Evolutionary conservation across 257 asterid species (phyloP).

Genomic region (Ajuga chamaepitys): DNA sequence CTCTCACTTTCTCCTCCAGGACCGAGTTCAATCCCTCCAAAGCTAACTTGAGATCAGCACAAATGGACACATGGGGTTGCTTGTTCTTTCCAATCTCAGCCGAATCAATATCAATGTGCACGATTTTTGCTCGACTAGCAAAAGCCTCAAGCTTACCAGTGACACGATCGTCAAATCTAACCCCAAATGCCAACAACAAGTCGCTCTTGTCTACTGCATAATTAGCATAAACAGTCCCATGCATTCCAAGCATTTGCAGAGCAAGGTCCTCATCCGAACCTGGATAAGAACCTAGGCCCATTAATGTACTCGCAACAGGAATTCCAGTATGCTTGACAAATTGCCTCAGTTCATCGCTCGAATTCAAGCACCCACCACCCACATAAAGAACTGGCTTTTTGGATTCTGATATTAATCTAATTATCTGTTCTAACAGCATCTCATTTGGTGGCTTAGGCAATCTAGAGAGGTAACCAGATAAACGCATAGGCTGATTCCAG

Average conservation of each 20-base stretch:
- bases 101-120: constrained; percentile 78
- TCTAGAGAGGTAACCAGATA: constrained; percentile 55
- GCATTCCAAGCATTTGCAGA: constrained; percentile 88
- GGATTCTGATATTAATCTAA: constrained; percentile 56
- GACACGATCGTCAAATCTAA: constrained; percentile 79
- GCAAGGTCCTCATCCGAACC: constrained; percentile 50
- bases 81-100: constrained; percentile 84
- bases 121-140: constrained; percentile 81
- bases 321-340: constrained; percentile 69
- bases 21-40: constrained; percentile 48
- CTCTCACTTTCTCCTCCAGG: constrained; percentile 25
- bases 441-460: constrained; percentile 45
- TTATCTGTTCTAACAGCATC: constrained; percentile 41
- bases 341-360: constrained; percentile 51
- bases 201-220: constrained; percentile 73
- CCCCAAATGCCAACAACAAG: constrained; percentile 77
- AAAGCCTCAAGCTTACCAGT: constrained; percentile 78
- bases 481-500: constrained; percentile 60
- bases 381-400: constrained; percentile 69
- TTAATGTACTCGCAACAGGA: constrained; percentile 74
- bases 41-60: constrained; percentile 60
- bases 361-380: constrained; percentile 83
- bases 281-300: constrained; percentile 76
- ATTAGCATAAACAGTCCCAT: constrained; percentile 78
- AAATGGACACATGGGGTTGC: constrained; percentile 67